These are phyloP conservation scores for Saprolegnia diclina DNA, from an alignment of 352 stramenopile species.

Conservation along the genomic window DNA sequence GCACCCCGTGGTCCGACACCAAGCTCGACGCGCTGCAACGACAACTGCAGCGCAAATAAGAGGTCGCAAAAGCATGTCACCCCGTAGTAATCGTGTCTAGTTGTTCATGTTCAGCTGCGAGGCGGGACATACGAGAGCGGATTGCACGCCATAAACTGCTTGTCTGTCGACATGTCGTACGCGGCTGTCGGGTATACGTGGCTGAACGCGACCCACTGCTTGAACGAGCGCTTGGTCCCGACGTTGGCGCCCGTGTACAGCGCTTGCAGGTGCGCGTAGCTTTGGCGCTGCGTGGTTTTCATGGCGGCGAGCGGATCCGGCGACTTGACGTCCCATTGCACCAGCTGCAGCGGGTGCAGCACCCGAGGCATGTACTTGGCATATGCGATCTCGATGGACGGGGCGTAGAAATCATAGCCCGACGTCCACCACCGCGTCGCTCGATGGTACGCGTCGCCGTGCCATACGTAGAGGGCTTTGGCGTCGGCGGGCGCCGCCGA, in stretches of 20 bases:
- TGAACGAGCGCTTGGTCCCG: conserved; percentile 44
- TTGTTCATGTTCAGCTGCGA: too few relatives aligned
- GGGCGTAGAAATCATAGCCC: conserved; percentile 83
- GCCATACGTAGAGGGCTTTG: conserved; percentile 40
- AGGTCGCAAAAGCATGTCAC: conserved; percentile 12
- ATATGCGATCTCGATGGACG: conserved; percentile 54
- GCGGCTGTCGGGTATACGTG: conserved; percentile 45
- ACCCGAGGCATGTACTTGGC: conserved; percentile 53
- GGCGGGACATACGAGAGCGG: conserved; percentile 50
- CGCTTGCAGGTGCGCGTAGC: conserved; percentile 6
- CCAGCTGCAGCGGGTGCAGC: conserved; percentile 30
- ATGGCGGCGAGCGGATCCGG: conserved; percentile 37
- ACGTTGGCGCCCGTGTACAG: conserved; percentile 22
- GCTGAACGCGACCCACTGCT: conserved; percentile 59
- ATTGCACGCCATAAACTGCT: conserved; percentile 72
- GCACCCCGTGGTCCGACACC: conserved; percentile 66
- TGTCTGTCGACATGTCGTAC: conserved; percentile 80
- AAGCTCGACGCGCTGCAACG: conserved; percentile 51
- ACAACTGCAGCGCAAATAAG: conserved; percentile 40
- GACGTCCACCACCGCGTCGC: conserved; percentile 80
- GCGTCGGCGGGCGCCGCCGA: conserved; percentile 69
- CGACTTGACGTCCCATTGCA: conserved; percentile 5
- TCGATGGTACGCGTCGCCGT: conserved; percentile 69
- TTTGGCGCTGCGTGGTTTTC: conserved; percentile 34
- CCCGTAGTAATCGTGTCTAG: too few relatives aligned